Evolutionary conservation across 2,329 filamentous ascomycete genomes (phyloP), one percentile per base, ranked within the genome.

Genomic region (Venturia carpophila): DNA sequence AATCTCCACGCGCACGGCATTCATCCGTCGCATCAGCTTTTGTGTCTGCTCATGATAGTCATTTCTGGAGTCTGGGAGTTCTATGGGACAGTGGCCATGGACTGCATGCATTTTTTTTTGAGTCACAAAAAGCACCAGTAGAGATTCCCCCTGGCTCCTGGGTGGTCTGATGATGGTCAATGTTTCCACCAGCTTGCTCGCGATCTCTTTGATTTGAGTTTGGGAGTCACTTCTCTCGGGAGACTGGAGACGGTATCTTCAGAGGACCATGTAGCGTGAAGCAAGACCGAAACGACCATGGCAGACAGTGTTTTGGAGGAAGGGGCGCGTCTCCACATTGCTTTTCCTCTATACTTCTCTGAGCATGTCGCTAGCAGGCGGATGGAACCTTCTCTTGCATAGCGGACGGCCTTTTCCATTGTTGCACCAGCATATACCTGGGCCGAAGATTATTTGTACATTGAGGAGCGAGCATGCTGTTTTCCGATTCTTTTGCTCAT

Each of bases 51-150:
- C 30, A 58, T 15, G 52, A 58, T n/a, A 24, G 30, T 37, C 30
- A 37, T 58, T 58, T 58, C 52, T 58, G 52, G 52, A 58, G 52
- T 58, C 52, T 37, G 52, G 52, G 52, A 58, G 52, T 58, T 58
- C 1, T 58, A 5, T 5, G 30, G 30, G 15, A 34, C 49, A 27
- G 47, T 27, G 19, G 52, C 30, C 27, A 58, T 34, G 52, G 30
- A 58, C 19, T 58, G 11, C 15, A n/a, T n/a, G 52, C 30, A 37
- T 58, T 58, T 58, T n/a, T 58, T n/a, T 37, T 58, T 11, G 6
- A 11, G 2, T 58, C 37, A 15, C 19, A 27, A 58, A 58, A 37
- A 58, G 27, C 52, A 37, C 52, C 52, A 11, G n/a, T 58, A 37
- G 52, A 58, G 27, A 58, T 9, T 27, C n/a, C 27, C 27, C 19